These are phyloP conservation scores for Pseudisothecium myosuroides DNA, from an alignment of 225 moss, liverwort and hornwort genomes.

Conservation along the genomic window DNA sequence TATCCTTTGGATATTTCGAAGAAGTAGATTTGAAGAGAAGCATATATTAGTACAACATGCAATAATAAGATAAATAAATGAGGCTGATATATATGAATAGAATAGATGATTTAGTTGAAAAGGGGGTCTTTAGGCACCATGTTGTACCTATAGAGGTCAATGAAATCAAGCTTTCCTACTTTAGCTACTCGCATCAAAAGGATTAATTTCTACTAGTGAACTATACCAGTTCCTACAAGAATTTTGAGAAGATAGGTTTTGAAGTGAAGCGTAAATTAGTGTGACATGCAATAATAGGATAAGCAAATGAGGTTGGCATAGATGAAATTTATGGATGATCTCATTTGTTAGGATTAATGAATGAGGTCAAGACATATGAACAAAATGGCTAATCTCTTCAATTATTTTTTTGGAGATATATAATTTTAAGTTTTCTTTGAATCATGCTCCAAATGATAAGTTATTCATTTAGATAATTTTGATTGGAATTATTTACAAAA, in stretches of 20 bases:
- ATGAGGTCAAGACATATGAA: neutral
- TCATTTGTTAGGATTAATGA: neutral
- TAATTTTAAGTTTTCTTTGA: neutral
- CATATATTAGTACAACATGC: neutral
- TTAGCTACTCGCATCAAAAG: neutral
- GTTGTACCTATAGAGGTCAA: rapidly evolving
- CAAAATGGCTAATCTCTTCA: rapidly evolving
- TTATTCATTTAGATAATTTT: neutral
- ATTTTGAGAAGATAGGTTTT: neutral
- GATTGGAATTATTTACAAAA: neutral
- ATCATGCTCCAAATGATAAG: neutral
- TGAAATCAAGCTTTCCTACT: neutral
- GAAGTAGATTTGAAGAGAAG: neutral
- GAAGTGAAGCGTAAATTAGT: neutral
- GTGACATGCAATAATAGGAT: neutral
- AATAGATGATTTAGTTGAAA: neutral
- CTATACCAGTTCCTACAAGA: rapidly evolving
- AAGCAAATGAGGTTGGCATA: neutral
- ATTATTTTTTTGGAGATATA: neutral
- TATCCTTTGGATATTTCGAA: neutral
- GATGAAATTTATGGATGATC: neutral
- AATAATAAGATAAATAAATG: neutral
- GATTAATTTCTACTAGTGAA: neutral
- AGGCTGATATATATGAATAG: neutral
- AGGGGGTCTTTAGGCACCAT: rapidly evolving